Percentiles rank a stretch among this genome's conserved stretches.
phyloP scores from a whole-genome alignment of 2,329 filamentous ascomycete species.

The Zopfia rhizophila region DNA sequence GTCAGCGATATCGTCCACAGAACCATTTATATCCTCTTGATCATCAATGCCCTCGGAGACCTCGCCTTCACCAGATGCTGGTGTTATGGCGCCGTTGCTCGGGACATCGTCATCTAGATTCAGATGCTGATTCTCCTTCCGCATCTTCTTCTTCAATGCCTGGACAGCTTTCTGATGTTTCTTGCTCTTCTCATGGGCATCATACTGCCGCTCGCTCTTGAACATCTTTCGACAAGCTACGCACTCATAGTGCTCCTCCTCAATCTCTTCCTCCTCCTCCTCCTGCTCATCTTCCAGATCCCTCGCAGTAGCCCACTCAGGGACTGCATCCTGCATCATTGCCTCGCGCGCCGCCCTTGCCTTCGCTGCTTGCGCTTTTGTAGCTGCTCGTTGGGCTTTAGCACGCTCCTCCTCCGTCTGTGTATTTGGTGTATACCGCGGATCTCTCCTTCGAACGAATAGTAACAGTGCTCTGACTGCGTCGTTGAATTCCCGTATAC shows the following conservation, averaged over 20 bases:
- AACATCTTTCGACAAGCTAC: conserved; percentile 74
- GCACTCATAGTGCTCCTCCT: conserved; percentile 68
- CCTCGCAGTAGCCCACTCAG: conserved; percentile 77
- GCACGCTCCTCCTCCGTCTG: conserved; percentile 85
- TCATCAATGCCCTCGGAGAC: conserved; percentile 13
- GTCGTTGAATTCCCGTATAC: conserved; percentile 89
- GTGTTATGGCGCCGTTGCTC: conserved; percentile 45
- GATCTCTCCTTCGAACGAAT: conserved; percentile 92
- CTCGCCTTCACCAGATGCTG: conserved; percentile 44
- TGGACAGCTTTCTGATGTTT: conserved; percentile 92
- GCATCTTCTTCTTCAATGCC: conserved; percentile 83
- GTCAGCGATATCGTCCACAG: conserved; percentile 9
- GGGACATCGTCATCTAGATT: conserved; percentile 52
- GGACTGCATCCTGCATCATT: conserved; percentile 73
- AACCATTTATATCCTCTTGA: not conserved
- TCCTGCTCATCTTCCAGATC: conserved; percentile 65
- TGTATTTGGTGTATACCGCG: conserved; percentile 79
- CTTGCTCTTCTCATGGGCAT: conserved; percentile 94
- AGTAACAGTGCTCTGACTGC: conserved; percentile 85
- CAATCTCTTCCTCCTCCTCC: conserved; percentile 61
- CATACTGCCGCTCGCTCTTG: conserved; percentile 91
- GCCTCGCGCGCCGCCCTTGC: conserved; percentile 84
- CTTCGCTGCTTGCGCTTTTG: conserved; percentile 84
- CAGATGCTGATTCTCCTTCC: conserved; percentile 75
- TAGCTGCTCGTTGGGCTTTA: conserved; percentile 78